A percentile compares a stretch with the other conserved stretches of the same genome.
Evolutionary conservation across 208 protist genomes (phyloP).

Genomic region (Phytomonas sp.): DNA sequence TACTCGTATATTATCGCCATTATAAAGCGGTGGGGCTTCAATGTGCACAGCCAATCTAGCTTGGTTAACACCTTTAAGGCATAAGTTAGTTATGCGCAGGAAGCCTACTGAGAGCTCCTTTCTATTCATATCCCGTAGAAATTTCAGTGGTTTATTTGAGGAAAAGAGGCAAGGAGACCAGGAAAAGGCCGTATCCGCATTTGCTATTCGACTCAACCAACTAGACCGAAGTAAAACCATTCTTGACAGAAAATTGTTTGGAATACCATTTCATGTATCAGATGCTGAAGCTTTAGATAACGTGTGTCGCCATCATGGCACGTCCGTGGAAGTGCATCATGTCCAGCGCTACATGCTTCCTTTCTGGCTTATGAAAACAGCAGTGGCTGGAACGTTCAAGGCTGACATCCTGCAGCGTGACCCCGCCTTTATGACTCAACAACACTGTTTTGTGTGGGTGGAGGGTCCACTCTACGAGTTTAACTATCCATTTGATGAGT

Average conservation of each 20-base stretch:
- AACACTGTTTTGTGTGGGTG: conserved; percentile 74
- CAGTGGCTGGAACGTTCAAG: conserved; percentile 60
- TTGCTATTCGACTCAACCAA: conserved; percentile 54
- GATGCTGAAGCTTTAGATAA: conserved; percentile 69
- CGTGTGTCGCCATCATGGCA: conserved; percentile 69
- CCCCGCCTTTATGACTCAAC: conserved; percentile 62
- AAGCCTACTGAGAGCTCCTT: background rate
- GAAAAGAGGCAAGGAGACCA: conserved; percentile 17
- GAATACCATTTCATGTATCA: conserved; percentile 74
- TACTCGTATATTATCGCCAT: background rate
- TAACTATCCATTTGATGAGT: conserved; percentile 82
- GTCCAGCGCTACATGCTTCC: conserved; percentile 77
- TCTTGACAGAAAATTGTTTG: conserved; percentile 64
- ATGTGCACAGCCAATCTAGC: background rate
- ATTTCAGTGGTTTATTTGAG: conserved; percentile 61
- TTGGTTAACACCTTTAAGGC: background rate
- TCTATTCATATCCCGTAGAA: conserved; percentile 10
- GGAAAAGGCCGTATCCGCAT: conserved; percentile 35
- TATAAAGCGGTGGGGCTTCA: background rate
- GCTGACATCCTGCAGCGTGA: conserved; percentile 78
- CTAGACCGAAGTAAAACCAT: conserved; percentile 50
- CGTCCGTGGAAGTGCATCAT: conserved; percentile 47
- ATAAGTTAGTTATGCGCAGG: background rate
- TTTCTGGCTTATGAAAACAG: conserved; percentile 75
- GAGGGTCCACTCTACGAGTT: conserved; percentile 81